Conservation (phyloP, 2,329 filamentous ascomycete species). For the Akanthomyces lecanii region DNA sequence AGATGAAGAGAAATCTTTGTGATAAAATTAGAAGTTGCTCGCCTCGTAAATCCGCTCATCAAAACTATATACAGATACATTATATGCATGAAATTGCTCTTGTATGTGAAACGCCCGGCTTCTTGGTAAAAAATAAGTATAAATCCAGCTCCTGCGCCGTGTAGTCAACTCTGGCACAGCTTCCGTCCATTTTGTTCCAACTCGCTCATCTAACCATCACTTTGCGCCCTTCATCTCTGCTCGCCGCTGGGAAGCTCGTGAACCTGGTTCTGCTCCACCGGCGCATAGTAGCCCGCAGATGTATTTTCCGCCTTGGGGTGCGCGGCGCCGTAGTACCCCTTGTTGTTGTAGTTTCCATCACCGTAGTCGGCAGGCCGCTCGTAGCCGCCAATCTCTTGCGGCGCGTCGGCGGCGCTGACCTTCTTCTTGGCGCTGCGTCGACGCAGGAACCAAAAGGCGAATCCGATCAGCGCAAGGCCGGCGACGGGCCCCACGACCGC, state of each 20-base stretch:
- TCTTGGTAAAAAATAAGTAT: background rate
- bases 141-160: background rate
- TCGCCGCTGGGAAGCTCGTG: constrained; percentile 9
- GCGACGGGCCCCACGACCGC: constrained; percentile 10
- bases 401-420: background rate
- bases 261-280: constrained; percentile 11
- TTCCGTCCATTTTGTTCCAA: background rate
- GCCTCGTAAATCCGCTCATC: background rate
- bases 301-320: constrained; percentile 9
- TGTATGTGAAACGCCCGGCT: constrained; percentile 3
- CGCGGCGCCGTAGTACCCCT: constrained; percentile 12
- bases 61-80: constrained; percentile 8
- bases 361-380: constrained; percentile 1
- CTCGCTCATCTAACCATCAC: background rate
- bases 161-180: background rate
- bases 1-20: background rate
- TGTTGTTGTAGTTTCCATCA: constrained; percentile 5
- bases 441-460: constrained; percentile 9
- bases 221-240: background rate
- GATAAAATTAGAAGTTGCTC: background rate
- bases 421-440: background rate
- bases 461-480: constrained; percentile 4
- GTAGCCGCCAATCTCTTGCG: constrained; percentile 14
- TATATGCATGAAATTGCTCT: constrained; percentile 1
- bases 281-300: constrained; percentile 8